A percentile compares a stretch with the other conserved stretches of the same genome.
Evolutionary conservation across 1,139 yeast genomes (phyloP).

Genomic region (Saccharomyces pastorianus): DNA sequence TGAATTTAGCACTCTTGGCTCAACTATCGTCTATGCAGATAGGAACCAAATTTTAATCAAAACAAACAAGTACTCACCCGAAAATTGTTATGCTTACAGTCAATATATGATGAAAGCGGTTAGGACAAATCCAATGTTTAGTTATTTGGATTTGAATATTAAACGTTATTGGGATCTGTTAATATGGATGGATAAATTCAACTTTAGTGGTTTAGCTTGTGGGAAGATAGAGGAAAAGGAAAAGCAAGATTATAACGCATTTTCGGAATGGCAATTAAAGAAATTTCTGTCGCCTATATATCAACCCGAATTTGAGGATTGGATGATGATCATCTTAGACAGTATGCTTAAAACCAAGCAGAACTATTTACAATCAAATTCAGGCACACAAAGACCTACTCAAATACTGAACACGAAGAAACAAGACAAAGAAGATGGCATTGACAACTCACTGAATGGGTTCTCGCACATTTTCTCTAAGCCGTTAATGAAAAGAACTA

Average conservation of each 20-base stretch:
- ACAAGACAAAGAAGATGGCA: constrained; percentile 30
- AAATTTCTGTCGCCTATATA: constrained; percentile 65
- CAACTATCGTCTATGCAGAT: constrained; percentile 72
- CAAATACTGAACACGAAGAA: constrained; percentile 52
- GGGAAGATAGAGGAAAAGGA: constrained; percentile 50
- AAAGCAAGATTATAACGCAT: constrained; percentile 48
- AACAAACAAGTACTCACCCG: constrained; percentile 73
- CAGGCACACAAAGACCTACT: constrained; percentile 53
- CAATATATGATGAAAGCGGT: constrained; percentile 75
- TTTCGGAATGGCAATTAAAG: constrained; percentile 75
- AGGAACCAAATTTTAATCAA: constrained; percentile 65
- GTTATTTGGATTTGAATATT: constrained; percentile 68
- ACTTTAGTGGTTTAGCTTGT: constrained; percentile 80
- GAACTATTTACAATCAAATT: constrained; percentile 33
- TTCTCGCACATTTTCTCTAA: constrained; percentile 45
- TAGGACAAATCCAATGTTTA: constrained; percentile 73
- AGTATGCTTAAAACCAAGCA: constrained; percentile 53
- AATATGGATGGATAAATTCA: constrained; percentile 90
- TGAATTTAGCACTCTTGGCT: constrained; percentile 72
- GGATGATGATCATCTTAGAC: constrained; percentile 74
- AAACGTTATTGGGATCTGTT: constrained; percentile 85
- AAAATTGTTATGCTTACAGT: constrained; percentile 88
- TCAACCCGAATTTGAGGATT: constrained; percentile 78
- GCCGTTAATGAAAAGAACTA: constrained; percentile 59
- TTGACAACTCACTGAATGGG: constrained; percentile 35